A percentile compares a stretch with the other conserved stretches of the same genome.
Evolutionary conservation across 176 grass and related monocot species (phyloP).

Genomic region (Rhynchospora tenuis): DNA sequence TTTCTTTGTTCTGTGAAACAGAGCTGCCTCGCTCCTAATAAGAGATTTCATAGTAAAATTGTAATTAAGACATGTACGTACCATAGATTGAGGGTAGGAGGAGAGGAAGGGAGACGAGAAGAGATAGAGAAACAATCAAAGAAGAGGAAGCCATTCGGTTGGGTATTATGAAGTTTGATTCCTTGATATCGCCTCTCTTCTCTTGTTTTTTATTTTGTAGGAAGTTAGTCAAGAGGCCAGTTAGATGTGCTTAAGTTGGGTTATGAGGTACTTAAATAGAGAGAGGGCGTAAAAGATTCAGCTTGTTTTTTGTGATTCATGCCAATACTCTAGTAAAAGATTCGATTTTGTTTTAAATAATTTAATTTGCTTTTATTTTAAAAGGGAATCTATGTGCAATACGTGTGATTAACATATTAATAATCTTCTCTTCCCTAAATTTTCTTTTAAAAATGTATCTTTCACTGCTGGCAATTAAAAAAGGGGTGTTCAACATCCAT

Average conservation of each 20-base stretch:
- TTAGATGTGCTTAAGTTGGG: not conserved
- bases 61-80: not conserved
- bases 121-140: constrained; percentile 2
- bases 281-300: not conserved
- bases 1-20: no score
- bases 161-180: not conserved
- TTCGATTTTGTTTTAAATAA: not conserved
- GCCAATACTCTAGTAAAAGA: not conserved
- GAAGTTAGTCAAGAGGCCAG: not conserved
- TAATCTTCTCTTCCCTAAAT: not conserved
- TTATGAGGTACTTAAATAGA: not conserved
- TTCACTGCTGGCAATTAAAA: no score
- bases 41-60: not conserved
- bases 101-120: constrained; percentile 9
- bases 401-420: not conserved
- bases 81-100: not conserved
- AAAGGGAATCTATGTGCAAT: not conserved
- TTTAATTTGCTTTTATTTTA: not conserved
- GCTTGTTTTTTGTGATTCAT: no score
- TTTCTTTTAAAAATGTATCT: not conserved
- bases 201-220: not conserved
- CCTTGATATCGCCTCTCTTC: not conserved
- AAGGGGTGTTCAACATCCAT: no score
- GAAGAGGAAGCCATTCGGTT: constrained; percentile 20
- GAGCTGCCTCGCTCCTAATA: no score